Evolutionary conservation across 306 rosid species (phyloP).

Genomic region (Biancaea sappan): DNA sequence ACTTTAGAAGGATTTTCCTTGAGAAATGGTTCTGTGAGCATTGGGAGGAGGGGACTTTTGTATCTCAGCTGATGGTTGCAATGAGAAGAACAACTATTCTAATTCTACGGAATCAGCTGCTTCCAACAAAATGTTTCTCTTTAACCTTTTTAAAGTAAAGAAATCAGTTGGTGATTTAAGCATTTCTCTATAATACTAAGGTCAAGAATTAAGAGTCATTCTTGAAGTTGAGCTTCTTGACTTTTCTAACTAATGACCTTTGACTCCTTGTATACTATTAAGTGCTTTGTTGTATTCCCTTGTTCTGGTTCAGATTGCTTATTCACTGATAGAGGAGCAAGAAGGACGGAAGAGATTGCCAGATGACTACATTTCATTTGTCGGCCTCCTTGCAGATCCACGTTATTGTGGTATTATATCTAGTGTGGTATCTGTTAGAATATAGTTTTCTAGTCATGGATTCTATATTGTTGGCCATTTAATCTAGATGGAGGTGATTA

Average conservation of each 20-base stretch:
- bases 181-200: neutral
- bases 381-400: conserved; percentile 95
- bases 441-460: conserved; percentile 35
- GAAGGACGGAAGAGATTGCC: conserved; percentile 68
- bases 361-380: conserved; percentile 86
- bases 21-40: conserved; percentile 8
- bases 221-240: conserved; percentile 28
- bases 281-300: conserved; percentile 16
- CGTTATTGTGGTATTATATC: conserved; percentile 84
- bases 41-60: conserved; percentile 14
- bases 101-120: conserved; percentile 7
- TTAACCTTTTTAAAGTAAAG: neutral
- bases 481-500: conserved; percentile 27
- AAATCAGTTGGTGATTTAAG: conserved; percentile 8
- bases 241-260: conserved; percentile 7
- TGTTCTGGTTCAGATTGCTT: conserved; percentile 76
- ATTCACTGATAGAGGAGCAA: conserved; percentile 88
- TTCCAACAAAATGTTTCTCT: neutral
- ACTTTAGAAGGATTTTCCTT: neutral
- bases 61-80: conserved; percentile 3
- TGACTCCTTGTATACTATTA: conserved; percentile 13
- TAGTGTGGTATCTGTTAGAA: conserved; percentile 54
- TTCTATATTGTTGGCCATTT: conserved; percentile 25
- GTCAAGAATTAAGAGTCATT: conserved; percentile 1
- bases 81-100: conserved; percentile 1